These are phyloP conservation scores for Bipolaris victoriae DNA, from an alignment of 2,329 filamentous ascomycete species.

Conservation along the genomic window DNA sequence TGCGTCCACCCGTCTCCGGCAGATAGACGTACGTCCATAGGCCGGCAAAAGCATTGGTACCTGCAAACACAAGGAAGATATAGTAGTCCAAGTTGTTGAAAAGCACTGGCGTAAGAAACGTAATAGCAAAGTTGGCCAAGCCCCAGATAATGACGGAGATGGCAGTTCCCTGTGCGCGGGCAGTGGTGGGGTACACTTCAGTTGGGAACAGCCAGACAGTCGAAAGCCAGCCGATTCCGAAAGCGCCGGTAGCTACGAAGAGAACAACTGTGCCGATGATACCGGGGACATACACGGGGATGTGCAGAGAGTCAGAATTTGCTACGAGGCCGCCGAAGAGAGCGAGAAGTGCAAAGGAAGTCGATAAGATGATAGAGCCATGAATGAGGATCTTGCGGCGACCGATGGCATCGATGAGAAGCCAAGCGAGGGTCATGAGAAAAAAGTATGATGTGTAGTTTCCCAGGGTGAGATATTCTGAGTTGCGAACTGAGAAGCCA, in stretches of 20 bases:
- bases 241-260: conserved; percentile 65
- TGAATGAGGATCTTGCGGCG: conserved; percentile 61
- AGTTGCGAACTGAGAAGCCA: conserved; percentile 58
- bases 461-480: conserved; percentile 64
- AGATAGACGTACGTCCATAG: conserved; percentile 60
- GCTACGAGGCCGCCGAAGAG: conserved; percentile 59
- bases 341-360: conserved; percentile 59
- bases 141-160: conserved; percentile 64
- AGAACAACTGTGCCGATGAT: conserved; percentile 60
- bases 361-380: conserved; percentile 57
- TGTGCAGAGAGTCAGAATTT: conserved; percentile 45
- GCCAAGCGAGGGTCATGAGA: conserved; percentile 67
- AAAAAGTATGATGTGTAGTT: conserved; percentile 68
- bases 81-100: conserved; percentile 67
- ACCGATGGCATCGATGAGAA: conserved; percentile 63
- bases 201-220: conserved; percentile 67
- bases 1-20: conserved; percentile 63
- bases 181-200: conserved; percentile 63
- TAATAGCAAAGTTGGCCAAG: conserved; percentile 64
- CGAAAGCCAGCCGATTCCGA: conserved; percentile 66
- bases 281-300: conserved; percentile 53
- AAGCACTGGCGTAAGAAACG: conserved; percentile 62
- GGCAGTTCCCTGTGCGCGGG: conserved; percentile 61
- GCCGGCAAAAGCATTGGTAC: conserved; percentile 62
- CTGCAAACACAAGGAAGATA: conserved; percentile 63